Evolutionary conservation across 2,329 filamentous ascomycete genomes (phyloP), one percentile per base, ranked within the genome.

Genomic region (Venturia nashicola): DNA sequence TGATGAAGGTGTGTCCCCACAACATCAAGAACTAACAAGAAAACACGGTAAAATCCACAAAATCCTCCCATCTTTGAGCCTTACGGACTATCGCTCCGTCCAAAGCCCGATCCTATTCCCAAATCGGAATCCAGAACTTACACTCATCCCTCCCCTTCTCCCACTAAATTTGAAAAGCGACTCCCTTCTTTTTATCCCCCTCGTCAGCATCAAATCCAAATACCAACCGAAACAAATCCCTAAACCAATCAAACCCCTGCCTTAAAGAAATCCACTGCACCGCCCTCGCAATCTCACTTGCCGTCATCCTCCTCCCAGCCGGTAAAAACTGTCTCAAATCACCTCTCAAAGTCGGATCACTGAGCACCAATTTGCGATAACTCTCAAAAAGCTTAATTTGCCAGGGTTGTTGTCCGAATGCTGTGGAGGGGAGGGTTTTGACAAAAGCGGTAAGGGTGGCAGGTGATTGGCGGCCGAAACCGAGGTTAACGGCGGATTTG

Each of bases 121-220:
- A 54, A 34, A 16, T n/a, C 48, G 18, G 16, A 54, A 34, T 16
- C 14, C 8, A 46, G 23, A 20, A 9, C 14, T 5, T 18, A n/a
- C n/a, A 46, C 4, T 46, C 18, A 7, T n/a, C n/a, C 18, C 44
- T 20, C n/a, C 18, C 44, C 11, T 12, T 5, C 40, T 12, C 16
- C 40, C 36, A 2, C 34, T 60, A 63, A 23, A 63, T 57, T 39
- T 63, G 61, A 27, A 63, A 39, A 51, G 32, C 27, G 27, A 86
- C 78, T 64, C 81, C 83, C 70, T 89, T 88, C 67, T 87, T 80
- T 63, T 80, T 77, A 59, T 88, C 85, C 0, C 85, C 87, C 69
- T 96, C 91, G 64, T 96, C 90, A 18, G 91, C 76, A 59, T 87
- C 84, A 71, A 93, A 93, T 3, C 90, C 89, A 73, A 95, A 96